Conservation (phyloP, 345 rosid species). For the Carallia pectinifolia region DNA sequence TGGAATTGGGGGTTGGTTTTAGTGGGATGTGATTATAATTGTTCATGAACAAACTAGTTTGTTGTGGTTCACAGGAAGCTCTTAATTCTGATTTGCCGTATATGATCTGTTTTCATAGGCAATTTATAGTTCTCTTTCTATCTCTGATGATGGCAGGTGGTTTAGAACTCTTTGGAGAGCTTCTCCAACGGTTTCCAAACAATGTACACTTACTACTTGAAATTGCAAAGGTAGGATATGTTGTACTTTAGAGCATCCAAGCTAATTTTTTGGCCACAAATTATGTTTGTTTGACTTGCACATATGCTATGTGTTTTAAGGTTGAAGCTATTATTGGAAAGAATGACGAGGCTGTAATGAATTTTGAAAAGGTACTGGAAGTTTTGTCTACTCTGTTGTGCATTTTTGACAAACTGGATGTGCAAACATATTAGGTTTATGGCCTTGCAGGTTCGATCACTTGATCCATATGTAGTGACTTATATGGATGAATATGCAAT, state of each 20-base stretch:
- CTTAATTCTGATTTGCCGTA: no score
- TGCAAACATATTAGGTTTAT: background rate
- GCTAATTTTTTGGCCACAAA: background rate
- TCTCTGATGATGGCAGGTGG: slow-evolving; percentile 57
- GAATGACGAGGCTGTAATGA: slow-evolving; percentile 82
- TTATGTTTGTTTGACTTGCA: slow-evolving; percentile 21
- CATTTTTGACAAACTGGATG: background rate
- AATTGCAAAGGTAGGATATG: slow-evolving; percentile 79
- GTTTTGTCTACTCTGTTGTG: slow-evolving; percentile 7
- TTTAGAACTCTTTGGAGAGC: slow-evolving; percentile 78
- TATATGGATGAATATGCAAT: slow-evolving; percentile 99
- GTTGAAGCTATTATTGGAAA: slow-evolving; percentile 94
- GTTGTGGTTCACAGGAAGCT: no score
- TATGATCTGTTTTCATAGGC: no score
- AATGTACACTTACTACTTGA: slow-evolving; percentile 87
- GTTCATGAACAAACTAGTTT: no score
- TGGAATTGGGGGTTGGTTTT: no score
- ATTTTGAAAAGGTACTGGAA: slow-evolving; percentile 78
- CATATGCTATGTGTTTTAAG: slow-evolving; percentile 39
- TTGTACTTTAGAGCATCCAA: slow-evolving; percentile 8
- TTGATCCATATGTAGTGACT: slow-evolving; percentile 79
- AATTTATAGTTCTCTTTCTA: background rate
- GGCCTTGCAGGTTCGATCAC: slow-evolving; percentile 71
- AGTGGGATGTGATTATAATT: no score
- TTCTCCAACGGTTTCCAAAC: slow-evolving; percentile 85